Conservation (phyloP, 805 yeast species). For the Lachancea mirantina region DNA sequence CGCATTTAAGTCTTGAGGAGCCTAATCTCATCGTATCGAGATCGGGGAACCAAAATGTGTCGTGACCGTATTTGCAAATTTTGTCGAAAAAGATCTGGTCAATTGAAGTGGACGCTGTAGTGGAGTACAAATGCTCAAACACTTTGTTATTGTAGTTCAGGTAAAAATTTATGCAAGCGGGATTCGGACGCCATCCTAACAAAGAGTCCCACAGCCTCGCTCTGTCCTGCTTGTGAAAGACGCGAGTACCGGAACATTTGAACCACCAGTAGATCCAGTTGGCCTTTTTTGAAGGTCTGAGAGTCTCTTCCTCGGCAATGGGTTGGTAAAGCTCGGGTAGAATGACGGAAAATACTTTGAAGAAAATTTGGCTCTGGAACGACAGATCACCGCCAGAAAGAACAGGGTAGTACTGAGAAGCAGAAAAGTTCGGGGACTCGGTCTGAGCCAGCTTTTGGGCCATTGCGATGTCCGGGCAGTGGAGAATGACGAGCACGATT, state of each 20-base stretch:
- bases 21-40: conserved; percentile 25
- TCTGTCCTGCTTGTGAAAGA: conserved; percentile 71
- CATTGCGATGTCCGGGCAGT: conserved; percentile 49
- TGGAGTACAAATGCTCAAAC: conserved; percentile 25
- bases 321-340: conserved; percentile 73
- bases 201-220: conserved; percentile 87
- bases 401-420: conserved; percentile 24
- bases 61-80: conserved; percentile 17
- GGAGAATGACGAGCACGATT: conserved; percentile 64
- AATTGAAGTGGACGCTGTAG: conserved; percentile 4
- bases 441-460: conserved; percentile 17
- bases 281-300: conserved; percentile 51
- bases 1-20: conserved; percentile 18
- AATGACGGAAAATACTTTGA: conserved; percentile 52
- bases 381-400: conserved; percentile 30
- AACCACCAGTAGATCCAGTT: conserved; percentile 97
- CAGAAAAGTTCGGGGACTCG: conserved; percentile 10
- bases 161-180: conserved; percentile 28
- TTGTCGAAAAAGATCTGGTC: conserved; percentile 7
- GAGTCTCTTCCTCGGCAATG: conserved; percentile 72
- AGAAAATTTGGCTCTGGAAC: conserved; percentile 37
- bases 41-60: conserved; percentile 35
- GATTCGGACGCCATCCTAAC: conserved; percentile 63
- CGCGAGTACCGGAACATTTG: conserved; percentile 82
- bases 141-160: conserved; percentile 29